These are phyloP conservation scores for Xylogone sp. DNA, from an alignment of 2,329 filamentous ascomycete species.

Conservation along the genomic window DNA sequence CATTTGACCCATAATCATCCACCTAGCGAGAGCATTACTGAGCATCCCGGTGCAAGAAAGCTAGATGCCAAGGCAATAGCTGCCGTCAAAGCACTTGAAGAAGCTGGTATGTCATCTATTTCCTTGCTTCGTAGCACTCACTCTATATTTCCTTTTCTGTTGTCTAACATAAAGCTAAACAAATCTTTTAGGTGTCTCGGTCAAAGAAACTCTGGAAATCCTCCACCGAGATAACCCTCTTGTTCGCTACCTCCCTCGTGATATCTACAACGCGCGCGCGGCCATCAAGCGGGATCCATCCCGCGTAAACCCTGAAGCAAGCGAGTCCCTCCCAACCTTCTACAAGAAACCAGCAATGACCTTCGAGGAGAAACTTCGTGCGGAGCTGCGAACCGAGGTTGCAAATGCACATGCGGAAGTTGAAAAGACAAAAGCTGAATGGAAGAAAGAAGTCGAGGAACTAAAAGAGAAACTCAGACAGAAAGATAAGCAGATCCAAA, in stretches of 20 bases:
- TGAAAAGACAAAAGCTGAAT: conserved; percentile 51
- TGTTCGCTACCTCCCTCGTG: conserved; percentile 58
- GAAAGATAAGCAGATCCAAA: conserved; percentile 58
- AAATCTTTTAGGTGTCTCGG: conserved; percentile 53
- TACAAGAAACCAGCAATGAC: conserved; percentile 63
- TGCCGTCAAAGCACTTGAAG: conserved; percentile 62
- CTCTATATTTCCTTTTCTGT: no score
- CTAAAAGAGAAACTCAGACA: conserved; percentile 58
- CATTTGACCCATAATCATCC: conserved; percentile 62
- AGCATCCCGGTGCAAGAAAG: conserved; percentile 63
- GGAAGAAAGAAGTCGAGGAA: conserved; percentile 54
- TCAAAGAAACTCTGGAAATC: conserved; percentile 63
- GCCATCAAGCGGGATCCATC: conserved; percentile 63
- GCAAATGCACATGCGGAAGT: conserved; percentile 54
- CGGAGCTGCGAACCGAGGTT: conserved; percentile 58
- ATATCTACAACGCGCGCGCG: conserved; percentile 65
- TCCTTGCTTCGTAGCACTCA: background rate
- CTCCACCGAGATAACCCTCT: conserved; percentile 61
- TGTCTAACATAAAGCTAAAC: conserved; percentile 25
- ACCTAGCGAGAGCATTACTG: conserved; percentile 62
- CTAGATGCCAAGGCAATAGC: conserved; percentile 65
- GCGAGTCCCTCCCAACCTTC: conserved; percentile 57
- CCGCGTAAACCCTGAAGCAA: conserved; percentile 56
- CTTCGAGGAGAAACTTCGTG: conserved; percentile 59
- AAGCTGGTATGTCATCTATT: conserved; percentile 49